Evolutionary conservation across 495 filamentous ascomycete genomes (phyloP), one percentile per base, ranked within the genome.

Genomic region (Saxophila tyrrhenica): DNA sequence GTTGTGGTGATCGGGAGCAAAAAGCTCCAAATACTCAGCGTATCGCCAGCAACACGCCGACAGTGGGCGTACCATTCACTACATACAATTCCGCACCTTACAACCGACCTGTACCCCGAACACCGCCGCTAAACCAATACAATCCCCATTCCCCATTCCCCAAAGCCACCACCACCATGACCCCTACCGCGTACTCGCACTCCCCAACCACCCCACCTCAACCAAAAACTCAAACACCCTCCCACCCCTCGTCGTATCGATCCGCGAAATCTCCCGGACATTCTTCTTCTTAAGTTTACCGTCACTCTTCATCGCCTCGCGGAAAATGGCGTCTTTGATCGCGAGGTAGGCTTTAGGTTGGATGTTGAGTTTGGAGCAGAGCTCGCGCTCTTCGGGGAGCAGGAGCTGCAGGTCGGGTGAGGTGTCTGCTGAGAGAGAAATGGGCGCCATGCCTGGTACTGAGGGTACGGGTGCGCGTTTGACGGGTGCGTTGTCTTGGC

Each of bases 171-270:
- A 5, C 5, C 29, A 5, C 29, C 29, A 5, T 35, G 5, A 35
- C 29, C 29, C 7, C 29, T 13, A 5, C 29, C 7, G 29, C 29
- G 29, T 13, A 35, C n/a, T 16, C 9, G 69, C 75, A 72, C 90
- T 94, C 25, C 78, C 82, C 52, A 96, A 86, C 92, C 92, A 97
- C 9, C 92, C 92, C 42, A 80, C 83, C 63, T 89, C 83, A 25
- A 92, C 85, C 72, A 95, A 90, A 67, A 97, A 98, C 62, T 97
- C 92, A 65, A 88, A 95, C 43, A 97, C 80, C 58, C 85, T 78
- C 41, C 75, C 74, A 8, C 75, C 71, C 63, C 85, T 88, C 17
- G 76, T 77, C 23, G 70, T 69, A 67, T 87, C 82, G 57, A 87
- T 80, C 78, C 77, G 78, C 68, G 78, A 82, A 41, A 85, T 72